Conservation (phyloP, 495 filamentous ascomycete genomes). For the Hyaloscypha variabilis region DNA sequence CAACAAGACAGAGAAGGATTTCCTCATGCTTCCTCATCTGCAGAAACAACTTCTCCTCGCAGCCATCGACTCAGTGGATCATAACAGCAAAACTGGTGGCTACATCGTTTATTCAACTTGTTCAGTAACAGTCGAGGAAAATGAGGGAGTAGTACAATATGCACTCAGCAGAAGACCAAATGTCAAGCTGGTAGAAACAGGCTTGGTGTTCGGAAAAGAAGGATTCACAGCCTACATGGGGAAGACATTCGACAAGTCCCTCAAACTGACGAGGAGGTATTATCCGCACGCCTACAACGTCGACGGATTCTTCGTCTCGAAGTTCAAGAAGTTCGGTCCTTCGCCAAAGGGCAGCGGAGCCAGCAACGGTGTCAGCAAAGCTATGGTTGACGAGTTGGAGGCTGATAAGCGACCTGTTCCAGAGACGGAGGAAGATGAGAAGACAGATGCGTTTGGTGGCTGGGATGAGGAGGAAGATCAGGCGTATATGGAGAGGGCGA, state of each 20-base stretch:
- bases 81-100: conserved; percentile 81
- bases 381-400: conserved; percentile 44
- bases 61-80: conserved; percentile 93
- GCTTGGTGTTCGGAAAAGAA: conserved; percentile 87
- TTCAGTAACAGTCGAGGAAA: conserved; percentile 88
- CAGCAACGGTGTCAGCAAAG: conserved; percentile 27
- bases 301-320: conserved; percentile 97
- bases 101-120: conserved; percentile 96
- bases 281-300: conserved; percentile 97
- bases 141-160: conserved; percentile 93
- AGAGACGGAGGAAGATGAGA: conserved; percentile 43
- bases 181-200: conserved; percentile 90
- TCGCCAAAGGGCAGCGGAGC: conserved; percentile 50
- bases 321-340: conserved; percentile 89
- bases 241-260: conserved; percentile 83
- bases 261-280: conserved; percentile 85
- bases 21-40: conserved; percentile 85
- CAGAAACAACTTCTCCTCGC: conserved; percentile 92
- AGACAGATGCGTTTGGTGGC: conserved; percentile 71
- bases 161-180: conserved; percentile 89
- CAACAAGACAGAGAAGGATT: conserved; percentile 93
- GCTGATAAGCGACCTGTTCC: conserved; percentile 53
- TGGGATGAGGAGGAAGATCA: conserved; percentile 87
- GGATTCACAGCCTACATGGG: conserved; percentile 87
- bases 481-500: conserved; percentile 77